These are phyloP conservation scores for Lycium barbarum DNA, from an alignment of 257 asterid genomes.

Conservation along the genomic window DNA sequence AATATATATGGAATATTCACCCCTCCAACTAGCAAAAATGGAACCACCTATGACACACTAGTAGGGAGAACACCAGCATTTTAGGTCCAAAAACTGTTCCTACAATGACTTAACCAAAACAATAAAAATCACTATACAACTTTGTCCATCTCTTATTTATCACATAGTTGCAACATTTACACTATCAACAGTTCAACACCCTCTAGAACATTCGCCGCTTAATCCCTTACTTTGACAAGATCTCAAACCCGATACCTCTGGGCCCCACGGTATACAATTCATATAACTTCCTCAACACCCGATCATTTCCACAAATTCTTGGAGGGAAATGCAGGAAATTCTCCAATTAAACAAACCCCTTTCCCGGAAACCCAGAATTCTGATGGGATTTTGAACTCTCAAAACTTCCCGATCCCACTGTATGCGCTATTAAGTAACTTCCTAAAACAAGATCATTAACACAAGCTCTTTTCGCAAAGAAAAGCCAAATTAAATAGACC, in stretches of 20 bases:
- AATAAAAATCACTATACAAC: constrained; percentile 10
- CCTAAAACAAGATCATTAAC: not conserved
- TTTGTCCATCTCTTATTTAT: not conserved
- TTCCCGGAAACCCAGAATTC: not conserved
- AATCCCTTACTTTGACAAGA: not conserved
- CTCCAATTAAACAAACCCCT: not conserved
- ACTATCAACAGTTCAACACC: not conserved
- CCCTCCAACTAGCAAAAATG: not conserved
- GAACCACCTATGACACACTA: not conserved
- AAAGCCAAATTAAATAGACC: not conserved
- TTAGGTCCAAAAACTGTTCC: not conserved
- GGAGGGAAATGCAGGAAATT: not conserved
- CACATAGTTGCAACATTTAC: not conserved
- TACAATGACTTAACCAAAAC: not conserved
- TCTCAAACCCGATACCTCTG: not conserved
- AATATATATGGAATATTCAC: constrained; percentile 2
- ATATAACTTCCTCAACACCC: not conserved
- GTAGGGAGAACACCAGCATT: not conserved
- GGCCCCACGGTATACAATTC: not conserved
- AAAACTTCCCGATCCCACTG: not conserved
- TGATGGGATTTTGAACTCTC: not conserved
- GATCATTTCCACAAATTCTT: not conserved
- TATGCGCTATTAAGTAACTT: not conserved
- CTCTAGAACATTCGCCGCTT: not conserved
- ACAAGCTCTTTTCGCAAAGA: not conserved